Evolutionary conservation across 345 rosid genomes (phyloP), one percentile per base, ranked within the genome.

Genomic region (Eucalyptus shirleyi): DNA sequence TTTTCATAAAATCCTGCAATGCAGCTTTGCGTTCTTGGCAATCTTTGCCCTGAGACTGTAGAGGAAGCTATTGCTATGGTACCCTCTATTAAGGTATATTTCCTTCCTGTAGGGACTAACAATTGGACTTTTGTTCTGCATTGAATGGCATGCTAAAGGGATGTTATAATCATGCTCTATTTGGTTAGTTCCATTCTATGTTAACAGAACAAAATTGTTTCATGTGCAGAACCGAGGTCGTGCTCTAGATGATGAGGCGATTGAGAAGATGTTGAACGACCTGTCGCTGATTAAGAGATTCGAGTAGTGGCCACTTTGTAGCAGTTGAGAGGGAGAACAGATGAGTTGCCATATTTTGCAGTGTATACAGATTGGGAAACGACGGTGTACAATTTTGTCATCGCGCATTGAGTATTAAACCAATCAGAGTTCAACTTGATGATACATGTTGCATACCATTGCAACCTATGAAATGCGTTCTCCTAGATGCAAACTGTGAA

Each of bases 41-140:
- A 97, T 90, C 98, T 98, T 86, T 97, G 99, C 90, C 99, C 99
- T 49, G 99, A 98, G 92, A 97, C 98, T 65, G 97, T 95, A 49
- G 99, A 98, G 95, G 99, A 98, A 95, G 99, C 99, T 32, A 95
- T 96, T 86, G 98, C 98, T 55, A 97, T 97, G 99, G 99, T 97
- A 87, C 99, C 99, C 80, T 98, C 99, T 51, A 94, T 98, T 89
- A 98, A 95, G 98, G 99, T 97, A 93, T 45, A 51, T 42, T 6
- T 26, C 19, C 81, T 67, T 49, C 50, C 86, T 89, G 51, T 8
- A 50, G 32, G 50, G 53, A n/a, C 51, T 42, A 24, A 24, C 59
- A 69, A 44, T 15, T 12, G 42, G 60, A 88, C 28, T 47, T 44
- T 6, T 37, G 12, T 45, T 44, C 50, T 59, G 53, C 32, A 87